These are phyloP conservation scores for Aspergillus clavatus DNA, from an alignment of 2,329 filamentous ascomycete genomes.

Conservation along the genomic window DNA sequence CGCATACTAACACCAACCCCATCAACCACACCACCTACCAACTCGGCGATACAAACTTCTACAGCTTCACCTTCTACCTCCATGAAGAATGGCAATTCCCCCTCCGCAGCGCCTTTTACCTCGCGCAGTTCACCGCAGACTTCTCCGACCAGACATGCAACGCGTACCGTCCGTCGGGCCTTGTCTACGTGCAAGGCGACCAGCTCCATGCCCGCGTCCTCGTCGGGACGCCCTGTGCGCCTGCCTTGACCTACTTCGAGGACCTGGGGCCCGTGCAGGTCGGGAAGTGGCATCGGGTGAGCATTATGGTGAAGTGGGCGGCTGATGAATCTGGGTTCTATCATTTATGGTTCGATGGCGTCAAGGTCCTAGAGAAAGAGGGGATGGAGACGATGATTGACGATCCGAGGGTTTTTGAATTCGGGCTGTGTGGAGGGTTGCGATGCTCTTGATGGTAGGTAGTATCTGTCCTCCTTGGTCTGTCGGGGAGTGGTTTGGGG, in stretches of 20 bases:
- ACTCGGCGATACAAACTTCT: neutral
- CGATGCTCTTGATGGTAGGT: neutral
- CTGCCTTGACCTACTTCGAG: neutral
- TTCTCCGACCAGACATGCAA: neutral
- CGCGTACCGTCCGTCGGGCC: neutral
- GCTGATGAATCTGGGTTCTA: neutral
- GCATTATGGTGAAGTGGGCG: neutral
- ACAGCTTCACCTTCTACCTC: neutral
- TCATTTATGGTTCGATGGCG: neutral
- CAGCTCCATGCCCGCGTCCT: neutral
- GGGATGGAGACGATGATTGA: neutral
- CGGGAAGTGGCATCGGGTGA: neutral
- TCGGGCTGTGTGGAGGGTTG: neutral
- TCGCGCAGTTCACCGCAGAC: neutral
- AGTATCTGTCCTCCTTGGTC: too few relatives aligned
- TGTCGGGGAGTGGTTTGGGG: too few relatives aligned
- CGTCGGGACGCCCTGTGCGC: neutral
- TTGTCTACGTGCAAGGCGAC: neutral
- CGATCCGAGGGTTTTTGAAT: neutral
- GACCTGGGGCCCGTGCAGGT: neutral
- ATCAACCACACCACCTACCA: neutral
- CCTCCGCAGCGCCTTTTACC: neutral
- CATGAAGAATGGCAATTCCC: neutral
- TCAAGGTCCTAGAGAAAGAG: neutral
- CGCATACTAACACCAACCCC: neutral